Conservation (phyloP, 1,139 yeast genomes). For the Sugiyamaella japonica region DNA sequence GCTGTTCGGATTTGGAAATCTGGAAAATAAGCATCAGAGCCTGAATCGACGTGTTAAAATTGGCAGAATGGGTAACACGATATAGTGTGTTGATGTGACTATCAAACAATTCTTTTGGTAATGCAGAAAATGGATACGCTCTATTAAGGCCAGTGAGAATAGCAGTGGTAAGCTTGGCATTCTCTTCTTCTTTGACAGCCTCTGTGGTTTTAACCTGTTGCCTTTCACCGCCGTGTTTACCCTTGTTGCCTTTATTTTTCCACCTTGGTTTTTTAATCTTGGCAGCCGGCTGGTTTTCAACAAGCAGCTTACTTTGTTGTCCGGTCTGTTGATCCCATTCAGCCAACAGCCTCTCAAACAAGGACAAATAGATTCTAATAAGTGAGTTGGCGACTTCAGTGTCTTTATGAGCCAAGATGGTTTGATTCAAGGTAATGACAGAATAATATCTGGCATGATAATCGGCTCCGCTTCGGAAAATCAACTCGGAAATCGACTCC, state of each 20-base stretch:
- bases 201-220: slow-evolving; percentile 61
- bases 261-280: slow-evolving; percentile 47
- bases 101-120: slow-evolving; percentile 71
- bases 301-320: background rate
- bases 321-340: slow-evolving; percentile 59
- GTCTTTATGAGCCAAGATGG: slow-evolving; percentile 78
- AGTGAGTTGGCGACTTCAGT: slow-evolving; percentile 75
- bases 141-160: slow-evolving; percentile 93
- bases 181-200: slow-evolving; percentile 79
- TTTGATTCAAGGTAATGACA: slow-evolving; percentile 84
- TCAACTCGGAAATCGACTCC: slow-evolving; percentile 75
- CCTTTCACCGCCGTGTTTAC: slow-evolving; percentile 75
- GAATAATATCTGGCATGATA: slow-evolving; percentile 89
- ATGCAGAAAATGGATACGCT: slow-evolving; percentile 87
- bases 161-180: slow-evolving; percentile 83
- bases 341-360: slow-evolving; percentile 79
- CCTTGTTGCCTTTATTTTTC: slow-evolving; percentile 48
- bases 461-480: slow-evolving; percentile 74
- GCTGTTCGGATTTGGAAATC: slow-evolving; percentile 45
- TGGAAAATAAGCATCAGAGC: slow-evolving; percentile 84
- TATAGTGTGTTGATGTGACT: slow-evolving; percentile 81
- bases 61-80: slow-evolving; percentile 89
- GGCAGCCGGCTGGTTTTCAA: slow-evolving; percentile 41
- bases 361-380: slow-evolving; percentile 78
- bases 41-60: slow-evolving; percentile 92